A percentile compares a stretch with the other conserved stretches of the same genome.
Evolutionary conservation across 2,329 filamentous ascomycete species (phyloP).

Genomic region (Penicillium sp.): DNA sequence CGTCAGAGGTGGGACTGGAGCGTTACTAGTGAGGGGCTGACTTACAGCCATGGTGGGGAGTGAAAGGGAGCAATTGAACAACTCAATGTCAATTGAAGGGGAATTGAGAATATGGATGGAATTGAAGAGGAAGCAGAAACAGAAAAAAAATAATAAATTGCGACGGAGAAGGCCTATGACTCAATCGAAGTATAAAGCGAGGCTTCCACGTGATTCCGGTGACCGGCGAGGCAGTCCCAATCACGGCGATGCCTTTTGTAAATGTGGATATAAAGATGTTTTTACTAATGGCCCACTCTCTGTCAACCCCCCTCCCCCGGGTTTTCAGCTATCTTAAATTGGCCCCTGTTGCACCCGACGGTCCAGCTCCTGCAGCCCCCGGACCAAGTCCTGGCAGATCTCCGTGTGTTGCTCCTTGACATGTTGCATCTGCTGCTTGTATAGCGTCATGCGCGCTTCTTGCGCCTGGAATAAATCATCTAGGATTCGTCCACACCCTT

Average conservation of each 20-base stretch:
- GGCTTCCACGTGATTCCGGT: conserved; percentile 31
- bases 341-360: conserved; percentile 20
- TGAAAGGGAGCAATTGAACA: conserved; percentile 4
- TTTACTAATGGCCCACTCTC: background rate
- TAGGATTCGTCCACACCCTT: conserved; percentile 47
- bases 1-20: conserved; percentile 13
- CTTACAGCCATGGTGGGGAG: conserved; percentile 36
- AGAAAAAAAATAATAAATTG: background rate
- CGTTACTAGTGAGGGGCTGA: conserved; percentile 18
- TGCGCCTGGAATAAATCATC: conserved; percentile 45
- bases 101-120: background rate
- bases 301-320: background rate
- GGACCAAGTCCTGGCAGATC: conserved; percentile 32
- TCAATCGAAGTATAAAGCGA: conserved; percentile 14
- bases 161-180: conserved; percentile 13
- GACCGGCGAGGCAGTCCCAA: conserved; percentile 21
- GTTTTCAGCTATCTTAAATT: background rate
- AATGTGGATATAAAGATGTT: background rate
- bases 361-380: conserved; percentile 30
- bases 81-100: background rate
- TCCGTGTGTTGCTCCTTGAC: conserved; percentile 31
- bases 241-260: conserved; percentile 16
- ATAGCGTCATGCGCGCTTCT: conserved; percentile 37
- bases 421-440: conserved; percentile 29
- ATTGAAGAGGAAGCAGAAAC: background rate